phyloP scores from a whole-genome alignment of 2,329 filamentous ascomycete genomes.

The Fusarium vanettenii region DNA sequence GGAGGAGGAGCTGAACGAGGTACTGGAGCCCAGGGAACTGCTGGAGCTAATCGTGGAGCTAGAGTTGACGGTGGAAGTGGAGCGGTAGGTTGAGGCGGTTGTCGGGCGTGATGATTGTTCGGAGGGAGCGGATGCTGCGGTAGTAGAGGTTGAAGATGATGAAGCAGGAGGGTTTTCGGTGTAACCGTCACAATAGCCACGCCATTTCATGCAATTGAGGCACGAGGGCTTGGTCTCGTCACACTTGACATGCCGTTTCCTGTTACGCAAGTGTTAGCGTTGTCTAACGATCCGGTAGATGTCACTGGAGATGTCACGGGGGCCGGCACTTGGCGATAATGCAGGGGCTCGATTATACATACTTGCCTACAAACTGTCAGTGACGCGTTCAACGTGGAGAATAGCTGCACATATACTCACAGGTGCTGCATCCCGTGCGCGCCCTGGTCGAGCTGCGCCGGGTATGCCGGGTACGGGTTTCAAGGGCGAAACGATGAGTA shows the following conservation, averaged over 20 bases:
- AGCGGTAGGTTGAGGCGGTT: constrained; percentile 1
- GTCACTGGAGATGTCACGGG: not conserved
- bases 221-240: constrained; percentile 56
- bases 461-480: constrained; percentile 51
- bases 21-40: not conserved
- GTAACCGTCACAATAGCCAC: constrained; percentile 54
- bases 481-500: constrained; percentile 53
- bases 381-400: not conserved
- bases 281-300: not conserved
- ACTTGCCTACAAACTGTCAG: constrained; percentile 47
- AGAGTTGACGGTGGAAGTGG: constrained; percentile 5
- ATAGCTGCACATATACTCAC: constrained; percentile 41
- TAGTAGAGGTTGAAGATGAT: constrained; percentile 1
- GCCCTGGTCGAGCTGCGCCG: constrained; percentile 53
- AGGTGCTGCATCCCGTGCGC: constrained; percentile 53
- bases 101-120: constrained; percentile 18
- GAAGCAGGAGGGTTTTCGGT: constrained; percentile 27
- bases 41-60: not conserved
- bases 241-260: constrained; percentile 57
- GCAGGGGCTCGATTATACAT: constrained; percentile 28
- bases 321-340: not conserved
- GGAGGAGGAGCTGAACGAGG: not conserved
- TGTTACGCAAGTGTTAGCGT: constrained; percentile 30
- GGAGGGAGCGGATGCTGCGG: constrained; percentile 2
- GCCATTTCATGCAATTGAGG: constrained; percentile 55